A percentile compares a stretch with the other conserved stretches of the same genome.
Evolutionary conservation across 2,329 filamentous ascomycete species (phyloP).

Genomic region (Lachnellula cervina): DNA sequence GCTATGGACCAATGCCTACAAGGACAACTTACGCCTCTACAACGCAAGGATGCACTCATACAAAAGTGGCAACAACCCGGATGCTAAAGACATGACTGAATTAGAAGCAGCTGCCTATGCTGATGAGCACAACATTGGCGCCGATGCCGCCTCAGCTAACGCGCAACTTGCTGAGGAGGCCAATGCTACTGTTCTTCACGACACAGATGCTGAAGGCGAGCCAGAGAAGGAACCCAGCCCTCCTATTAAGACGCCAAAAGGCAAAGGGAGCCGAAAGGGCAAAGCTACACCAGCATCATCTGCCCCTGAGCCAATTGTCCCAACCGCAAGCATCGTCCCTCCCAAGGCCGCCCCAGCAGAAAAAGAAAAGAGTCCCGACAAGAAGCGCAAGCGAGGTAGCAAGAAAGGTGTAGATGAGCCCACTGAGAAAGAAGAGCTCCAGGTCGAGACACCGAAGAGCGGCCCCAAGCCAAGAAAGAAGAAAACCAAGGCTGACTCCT

Average conservation of each 20-base stretch:
- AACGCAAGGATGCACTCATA: slow-evolving; percentile 62
- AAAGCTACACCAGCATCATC: slow-evolving; percentile 18
- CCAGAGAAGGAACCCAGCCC: slow-evolving; percentile 41
- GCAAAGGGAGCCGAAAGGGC: slow-evolving; percentile 37
- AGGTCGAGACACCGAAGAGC: slow-evolving; percentile 23
- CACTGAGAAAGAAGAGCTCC: slow-evolving; percentile 40
- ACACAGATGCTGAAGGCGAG: slow-evolving; percentile 35
- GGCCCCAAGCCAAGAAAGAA: slow-evolving; percentile 29
- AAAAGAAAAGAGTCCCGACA: slow-evolving; percentile 46
- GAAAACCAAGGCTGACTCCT: slow-evolving; percentile 53
- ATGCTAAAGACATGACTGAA: slow-evolving; percentile 57
- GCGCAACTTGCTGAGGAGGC: slow-evolving; percentile 49
- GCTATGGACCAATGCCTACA: slow-evolving; percentile 60
- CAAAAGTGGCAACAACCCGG: slow-evolving; percentile 50
- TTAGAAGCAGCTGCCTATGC: slow-evolving; percentile 57
- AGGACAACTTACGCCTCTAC: slow-evolving; percentile 63
- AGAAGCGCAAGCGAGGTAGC: slow-evolving; percentile 57
- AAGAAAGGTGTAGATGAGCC: slow-evolving; percentile 37
- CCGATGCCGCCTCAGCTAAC: slow-evolving; percentile 35
- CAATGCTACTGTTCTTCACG: slow-evolving; percentile 21
- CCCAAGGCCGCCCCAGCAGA: slow-evolving; percentile 16
- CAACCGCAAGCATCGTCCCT: slow-evolving; percentile 18
- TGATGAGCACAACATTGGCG: slow-evolving; percentile 52
- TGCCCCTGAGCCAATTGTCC: slow-evolving; percentile 17
- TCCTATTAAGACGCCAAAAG: slow-evolving; percentile 53